Base-by-base conservation (phyloP, 2,329 filamentous ascomycete species). In the Chrysosporium queenslandicum region DNA sequence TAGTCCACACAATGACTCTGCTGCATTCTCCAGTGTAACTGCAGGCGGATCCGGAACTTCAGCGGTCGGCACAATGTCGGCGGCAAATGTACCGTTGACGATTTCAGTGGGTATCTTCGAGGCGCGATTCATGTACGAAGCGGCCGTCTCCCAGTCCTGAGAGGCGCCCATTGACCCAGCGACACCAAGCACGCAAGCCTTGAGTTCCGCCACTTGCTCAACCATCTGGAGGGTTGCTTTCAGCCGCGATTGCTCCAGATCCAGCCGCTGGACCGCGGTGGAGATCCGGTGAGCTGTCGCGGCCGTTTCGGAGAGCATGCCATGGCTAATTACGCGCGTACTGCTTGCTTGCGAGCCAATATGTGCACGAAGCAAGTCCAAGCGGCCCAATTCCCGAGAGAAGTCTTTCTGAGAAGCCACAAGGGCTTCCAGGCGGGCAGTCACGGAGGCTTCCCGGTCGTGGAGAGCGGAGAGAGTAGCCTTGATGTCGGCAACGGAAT, bases 121-220 rank as follows among this genome's bases (percentile, higher is more conserved):
- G 5, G 92, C 90, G 41, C 91, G 81, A 57, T 86, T 81, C 54
- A 98, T 78, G 68, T 97, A 97, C 43, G 80, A 86, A 1, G 92
- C 92, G 2, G 92, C 92, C 2, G 88, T 92, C 69, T 98, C 92
- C 92, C 92, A 98, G 72, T 98, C 92, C 69, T 98, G 92, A 39
- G 92, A 88, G 3, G 90, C 91, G 30, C 91, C 92, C 92, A 98
- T 98, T 55, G 87, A 94, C 16, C 90, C 92, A 23, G 91, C 83
- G 9, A 97, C 90, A 40, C 92, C 92, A 55, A 96, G 81, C 32
- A 97, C 87, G 66, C 92, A 98, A 7, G 92, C 87, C 71, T 97
- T 97, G 58, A 98, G 83, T 75, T 98, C 92, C 4, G 87, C 86
- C 12, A 98, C 91, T 71, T 96, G 90, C 69, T 97, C 91, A 9